Base-by-base conservation (phyloP, 2,329 filamentous ascomycete genomes). In the Microcyclospora pomicola region DNA sequence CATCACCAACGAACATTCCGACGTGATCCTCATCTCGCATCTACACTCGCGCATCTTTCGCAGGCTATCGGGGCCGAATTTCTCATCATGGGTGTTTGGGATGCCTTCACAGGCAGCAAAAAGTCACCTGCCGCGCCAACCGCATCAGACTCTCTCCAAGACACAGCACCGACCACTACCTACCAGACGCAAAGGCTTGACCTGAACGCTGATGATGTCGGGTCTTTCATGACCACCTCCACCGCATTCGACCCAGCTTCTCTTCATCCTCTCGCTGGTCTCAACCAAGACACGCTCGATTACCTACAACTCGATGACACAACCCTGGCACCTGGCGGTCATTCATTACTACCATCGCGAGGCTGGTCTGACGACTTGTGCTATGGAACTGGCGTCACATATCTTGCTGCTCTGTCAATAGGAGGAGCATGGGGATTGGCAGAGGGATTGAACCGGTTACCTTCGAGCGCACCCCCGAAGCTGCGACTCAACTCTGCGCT, bases 361-460 rank as follows among this genome's bases (percentile, higher is more conserved):
- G 91, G 91, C 59, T 98, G 93, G 77, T 93, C 87, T 43, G 91
- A 98, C 59, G 91, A 98, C 61, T 75, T 98, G 42, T 96, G 91
- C 66, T 98, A 98, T 61, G 91, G 92, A 56, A 92, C 91, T 15
- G 91, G 91, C 52, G 79, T 88, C 45, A 94, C 86, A 57, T 98
- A 98, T 59, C 70, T 98, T 43, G 69, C 82, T n/a, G 91, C 82
- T 6, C 68, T 98, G 53, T 73, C 80, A 31, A 59, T 92, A 49
- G 91, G 91, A 61, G 91, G 91, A 49, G 79, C 76, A 40, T 96
- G 88, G 88, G 91, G 91, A 44, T 62, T 98, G 50, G 80, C 82
- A 48, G 91, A 98, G 64, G 91, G 91, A 9, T 65, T 96, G 52
- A 77, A 79, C 55, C 79, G 81, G 61, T 69, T 72, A 43, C 73